Base-by-base conservation (phyloP, 2,329 filamentous ascomycete species). In the Grosmannia clavigera region DNA sequence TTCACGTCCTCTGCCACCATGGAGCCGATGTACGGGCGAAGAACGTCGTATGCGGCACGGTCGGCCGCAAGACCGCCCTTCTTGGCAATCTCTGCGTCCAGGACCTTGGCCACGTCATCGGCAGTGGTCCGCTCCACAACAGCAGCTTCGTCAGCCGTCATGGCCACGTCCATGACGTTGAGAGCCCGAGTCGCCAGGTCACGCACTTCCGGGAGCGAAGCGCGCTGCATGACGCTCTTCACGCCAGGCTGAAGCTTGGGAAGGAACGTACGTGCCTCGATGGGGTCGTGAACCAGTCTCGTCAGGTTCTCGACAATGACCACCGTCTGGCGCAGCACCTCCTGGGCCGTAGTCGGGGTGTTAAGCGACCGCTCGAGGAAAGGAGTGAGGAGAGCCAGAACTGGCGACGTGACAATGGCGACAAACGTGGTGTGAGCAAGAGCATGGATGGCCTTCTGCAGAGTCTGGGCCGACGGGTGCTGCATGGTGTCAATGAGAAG, bases 341-440 rank as follows among this genome's bases (percentile, higher is more conserved):
- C 94, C 72, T 99, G 94, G 3, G 89, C 81, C 5, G 94, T 99
- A 19, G 83, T 83, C 10, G 92, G 94, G 63, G 86, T 92, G 78
- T 96, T 96, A 63, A 99, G 82, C 22, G 92, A 90, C 67, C 94
- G 87, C 76, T 97, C 94, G 33, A 99, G 84, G 66, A 97, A 87
- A 54, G 94, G 94, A 1, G 94, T 99, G 60, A 99, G 81, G 60
- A 99, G 84, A 22, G 94, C 94, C 61, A 99, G 83, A 5, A 97
- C 92, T 11, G 94, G 94, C 10, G 92, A 96, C 14, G 91, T 96
- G 67, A 99, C 94, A 65, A 95, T 82, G 60, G 94, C 92, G 58
- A 99, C 94, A 67, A 99, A 99, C n/a, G 94, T 99, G 12, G 94
- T 99, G 76, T 95, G 90, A 4, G 92, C 96, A 54, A 99, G 80